Conservation (phyloP, 345 rosid species). For the Carallia brachiata region DNA sequence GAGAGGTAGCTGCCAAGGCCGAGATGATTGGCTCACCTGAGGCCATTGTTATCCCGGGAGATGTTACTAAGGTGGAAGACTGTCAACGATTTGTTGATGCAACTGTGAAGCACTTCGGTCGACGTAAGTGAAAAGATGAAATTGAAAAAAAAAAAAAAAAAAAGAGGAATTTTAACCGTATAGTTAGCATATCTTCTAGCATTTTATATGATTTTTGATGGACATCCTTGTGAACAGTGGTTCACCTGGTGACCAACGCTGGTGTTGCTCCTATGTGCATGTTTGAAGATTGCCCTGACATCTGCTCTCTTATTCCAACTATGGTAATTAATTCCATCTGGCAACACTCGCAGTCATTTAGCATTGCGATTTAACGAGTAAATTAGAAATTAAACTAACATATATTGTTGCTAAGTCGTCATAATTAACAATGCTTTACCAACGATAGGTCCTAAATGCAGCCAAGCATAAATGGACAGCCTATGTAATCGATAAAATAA, state of each 20-base stretch:
- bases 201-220: not conserved
- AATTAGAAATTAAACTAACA: too few species aligned
- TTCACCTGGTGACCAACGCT: conserved; percentile 63
- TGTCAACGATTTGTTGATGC: conserved; percentile 24
- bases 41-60: conserved; percentile 24
- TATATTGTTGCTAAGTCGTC: too few species aligned
- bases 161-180: too few species aligned
- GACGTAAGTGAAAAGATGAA: conserved; percentile 14
- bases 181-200: too few species aligned
- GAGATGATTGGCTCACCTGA: conserved; percentile 34
- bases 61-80: conserved; percentile 27
- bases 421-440: too few species aligned
- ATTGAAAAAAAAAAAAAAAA: too few species aligned
- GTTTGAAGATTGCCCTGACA: conserved; percentile 48
- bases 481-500: too few species aligned
- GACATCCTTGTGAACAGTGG: conserved; percentile 37
- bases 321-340: conserved; percentile 33
- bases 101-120: conserved; percentile 30
- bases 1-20: conserved; percentile 21
- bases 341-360: too few species aligned
- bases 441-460: too few species aligned
- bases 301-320: conserved; percentile 37
- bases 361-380: too few species aligned
- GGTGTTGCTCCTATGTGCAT: conserved; percentile 48
- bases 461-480: too few species aligned